phyloP scores from a whole-genome alignment of 345 rosid genomes.

The Populus ilicifolia region DNA sequence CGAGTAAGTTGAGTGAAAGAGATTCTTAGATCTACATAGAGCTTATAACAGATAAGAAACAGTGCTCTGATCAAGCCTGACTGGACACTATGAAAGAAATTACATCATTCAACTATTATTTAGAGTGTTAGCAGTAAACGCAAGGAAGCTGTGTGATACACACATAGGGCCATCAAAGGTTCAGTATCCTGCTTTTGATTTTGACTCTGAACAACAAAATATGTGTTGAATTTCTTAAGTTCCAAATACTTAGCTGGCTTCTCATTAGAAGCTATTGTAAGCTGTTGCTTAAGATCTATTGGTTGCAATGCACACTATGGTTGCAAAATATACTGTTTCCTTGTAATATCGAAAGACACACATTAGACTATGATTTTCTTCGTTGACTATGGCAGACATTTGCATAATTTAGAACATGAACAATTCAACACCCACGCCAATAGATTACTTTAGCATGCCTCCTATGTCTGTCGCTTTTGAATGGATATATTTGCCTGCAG shows the following conservation, averaged over 20 bases:
- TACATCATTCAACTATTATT: neutral
- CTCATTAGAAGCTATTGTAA: neutral
- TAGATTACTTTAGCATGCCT: neutral
- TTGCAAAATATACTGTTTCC: neutral
- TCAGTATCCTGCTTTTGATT: neutral
- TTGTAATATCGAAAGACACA: neutral
- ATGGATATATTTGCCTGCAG: neutral
- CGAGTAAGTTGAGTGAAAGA: neutral
- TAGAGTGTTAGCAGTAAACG: neutral
- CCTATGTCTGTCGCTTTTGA: neutral
- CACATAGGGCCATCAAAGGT: neutral
- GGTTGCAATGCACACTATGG: neutral
- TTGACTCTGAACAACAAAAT: neutral
- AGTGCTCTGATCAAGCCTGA: neutral
- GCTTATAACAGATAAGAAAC: neutral
- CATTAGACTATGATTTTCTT: neutral
- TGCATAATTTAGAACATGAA: neutral
- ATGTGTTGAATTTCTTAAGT: neutral
- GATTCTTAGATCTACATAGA: neutral
- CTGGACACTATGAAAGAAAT: neutral
- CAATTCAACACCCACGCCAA: neutral
- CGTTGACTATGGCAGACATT: neutral
- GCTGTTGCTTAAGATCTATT: neutral
- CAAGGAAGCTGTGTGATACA: neutral
- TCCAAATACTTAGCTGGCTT: neutral